These are phyloP conservation scores for Alternaria ventricosa DNA, from an alignment of 2,329 filamentous ascomycete genomes.

Conservation along the genomic window DNA sequence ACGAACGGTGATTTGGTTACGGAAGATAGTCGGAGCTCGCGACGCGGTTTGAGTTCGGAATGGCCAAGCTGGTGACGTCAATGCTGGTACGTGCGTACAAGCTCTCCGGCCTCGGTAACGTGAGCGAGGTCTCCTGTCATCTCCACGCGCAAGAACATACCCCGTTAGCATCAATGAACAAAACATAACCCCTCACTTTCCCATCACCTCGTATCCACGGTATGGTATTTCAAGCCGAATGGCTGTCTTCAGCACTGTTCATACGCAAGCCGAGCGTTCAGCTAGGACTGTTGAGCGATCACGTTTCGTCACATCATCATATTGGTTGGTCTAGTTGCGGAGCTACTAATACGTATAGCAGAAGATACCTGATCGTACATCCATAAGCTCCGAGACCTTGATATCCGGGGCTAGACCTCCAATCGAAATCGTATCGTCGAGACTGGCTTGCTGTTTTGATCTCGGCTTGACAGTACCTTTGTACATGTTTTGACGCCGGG, in stretches of 20 bases:
- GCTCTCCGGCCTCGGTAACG: neutral
- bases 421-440: neutral
- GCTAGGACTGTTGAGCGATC: too few species aligned
- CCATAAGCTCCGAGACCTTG: neutral
- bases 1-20: neutral
- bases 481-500: neutral
- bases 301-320: too few species aligned
- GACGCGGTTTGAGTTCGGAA: neutral
- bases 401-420: slow-evolving; percentile 1
- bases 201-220: neutral
- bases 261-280: too few species aligned
- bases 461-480: neutral
- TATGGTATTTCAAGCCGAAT: neutral
- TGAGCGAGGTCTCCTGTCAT: neutral
- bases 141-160: neutral
- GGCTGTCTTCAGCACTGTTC: neutral
- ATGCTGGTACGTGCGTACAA: neutral
- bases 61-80: neutral
- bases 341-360: slow-evolving; percentile 1
- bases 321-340: neutral
- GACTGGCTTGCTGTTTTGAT: neutral
- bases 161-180: neutral
- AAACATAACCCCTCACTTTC: neutral
- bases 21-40: neutral
- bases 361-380: neutral